Conservation (phyloP, 2,329 filamentous ascomycete species). For the Colletotrichum liriopes region DNA sequence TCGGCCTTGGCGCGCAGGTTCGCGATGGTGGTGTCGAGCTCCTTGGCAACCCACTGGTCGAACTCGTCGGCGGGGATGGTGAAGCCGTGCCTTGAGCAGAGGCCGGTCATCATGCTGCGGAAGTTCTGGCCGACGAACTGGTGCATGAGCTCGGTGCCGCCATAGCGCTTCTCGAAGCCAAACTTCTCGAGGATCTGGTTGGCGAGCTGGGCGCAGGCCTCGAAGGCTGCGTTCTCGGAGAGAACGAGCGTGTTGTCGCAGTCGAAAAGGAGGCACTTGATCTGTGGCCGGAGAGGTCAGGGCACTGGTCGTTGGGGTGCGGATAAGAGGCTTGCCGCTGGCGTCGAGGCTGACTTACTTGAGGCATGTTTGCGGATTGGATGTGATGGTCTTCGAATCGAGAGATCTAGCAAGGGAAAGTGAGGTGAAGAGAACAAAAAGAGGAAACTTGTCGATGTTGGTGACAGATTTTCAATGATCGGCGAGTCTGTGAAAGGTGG, state of each 20-base stretch:
- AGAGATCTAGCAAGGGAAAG: background rate
- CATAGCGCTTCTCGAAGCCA: constrained; percentile 78
- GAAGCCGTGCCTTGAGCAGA: constrained; percentile 84
- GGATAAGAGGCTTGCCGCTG: background rate
- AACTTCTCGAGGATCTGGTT: constrained; percentile 85
- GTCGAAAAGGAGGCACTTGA: constrained; percentile 82
- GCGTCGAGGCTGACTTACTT: constrained; percentile 46
- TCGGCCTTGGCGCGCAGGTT: constrained; percentile 79
- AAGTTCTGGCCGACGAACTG: constrained; percentile 97
- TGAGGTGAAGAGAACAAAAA: constrained; percentile 6
- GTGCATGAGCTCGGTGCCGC: constrained; percentile 81
- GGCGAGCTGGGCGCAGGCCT: constrained; percentile 89
- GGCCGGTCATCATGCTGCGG: constrained; percentile 86
- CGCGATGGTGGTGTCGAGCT: constrained; percentile 87
- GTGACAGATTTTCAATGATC: constrained; percentile 40
- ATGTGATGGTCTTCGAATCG: background rate
- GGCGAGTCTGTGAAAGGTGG: constrained; percentile 36
- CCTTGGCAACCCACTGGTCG: constrained; percentile 80
- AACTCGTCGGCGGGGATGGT: constrained; percentile 77
- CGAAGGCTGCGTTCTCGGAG: constrained; percentile 91
- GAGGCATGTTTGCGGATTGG: constrained; percentile 50
- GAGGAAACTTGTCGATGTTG: constrained; percentile 5
- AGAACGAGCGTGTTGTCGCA: constrained; percentile 94
- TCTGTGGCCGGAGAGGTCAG: constrained; percentile 56
- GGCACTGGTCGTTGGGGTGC: background rate